A percentile compares a stretch with the other conserved stretches of the same genome.
These are phyloP conservation scores for Gremmenia infestans DNA, from an alignment of 2,329 filamentous ascomycete genomes.

Conservation along the genomic window DNA sequence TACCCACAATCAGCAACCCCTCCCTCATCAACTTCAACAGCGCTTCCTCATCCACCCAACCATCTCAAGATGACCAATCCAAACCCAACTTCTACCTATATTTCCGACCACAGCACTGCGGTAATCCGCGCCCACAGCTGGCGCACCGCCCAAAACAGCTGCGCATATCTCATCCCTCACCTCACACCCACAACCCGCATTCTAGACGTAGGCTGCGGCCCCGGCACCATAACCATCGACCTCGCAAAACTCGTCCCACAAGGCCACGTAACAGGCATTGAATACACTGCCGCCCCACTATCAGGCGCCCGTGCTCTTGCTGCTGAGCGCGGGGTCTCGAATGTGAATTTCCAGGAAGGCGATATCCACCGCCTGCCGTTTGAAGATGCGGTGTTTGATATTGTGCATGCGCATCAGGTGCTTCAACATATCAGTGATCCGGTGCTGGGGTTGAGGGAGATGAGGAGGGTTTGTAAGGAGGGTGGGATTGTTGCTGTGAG, in stretches of 20 bases:
- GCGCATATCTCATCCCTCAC: conserved; percentile 38
- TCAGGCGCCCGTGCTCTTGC: conserved; percentile 2
- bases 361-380: conserved; percentile 31
- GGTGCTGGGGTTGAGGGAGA: conserved; percentile 43
- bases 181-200: conserved; percentile 28
- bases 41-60: background rate
- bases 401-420: conserved; percentile 54
- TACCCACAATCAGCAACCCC: background rate
- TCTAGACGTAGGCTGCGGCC: conserved; percentile 45
- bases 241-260: conserved; percentile 36
- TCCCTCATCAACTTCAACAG: background rate
- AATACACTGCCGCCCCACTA: conserved; percentile 24
- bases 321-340: conserved; percentile 2
- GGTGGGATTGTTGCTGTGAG: conserved; percentile 48
- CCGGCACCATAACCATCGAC: conserved; percentile 43
- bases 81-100: background rate
- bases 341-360: conserved; percentile 16
- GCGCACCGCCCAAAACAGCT: conserved; percentile 40
- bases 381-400: conserved; percentile 47
- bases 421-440: conserved; percentile 51
- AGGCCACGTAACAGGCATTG: conserved; percentile 37
- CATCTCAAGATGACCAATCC: background rate
- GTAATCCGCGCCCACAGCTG: conserved; percentile 28
- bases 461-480: conserved; percentile 47
- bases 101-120: conserved; percentile 4